A percentile compares a stretch with the other conserved stretches of the same genome.
phyloP scores from a whole-genome alignment of 257 asterid species.

The Solanum medicagineum region DNA sequence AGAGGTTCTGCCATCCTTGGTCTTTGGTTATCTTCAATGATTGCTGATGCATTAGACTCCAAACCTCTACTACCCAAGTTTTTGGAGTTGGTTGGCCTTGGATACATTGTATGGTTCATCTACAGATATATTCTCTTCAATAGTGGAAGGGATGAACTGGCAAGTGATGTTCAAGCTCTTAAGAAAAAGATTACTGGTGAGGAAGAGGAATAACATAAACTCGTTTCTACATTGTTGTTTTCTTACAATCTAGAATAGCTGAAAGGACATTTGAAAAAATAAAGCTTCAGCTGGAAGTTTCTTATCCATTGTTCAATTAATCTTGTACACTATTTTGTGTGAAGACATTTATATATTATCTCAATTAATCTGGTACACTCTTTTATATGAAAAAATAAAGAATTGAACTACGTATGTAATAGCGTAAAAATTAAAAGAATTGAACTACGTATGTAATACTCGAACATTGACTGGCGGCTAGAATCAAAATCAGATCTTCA shows the following conservation, averaged over 20 bases:
- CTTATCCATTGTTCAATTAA: not conserved
- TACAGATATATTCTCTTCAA: conserved; percentile 14
- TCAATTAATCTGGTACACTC: not conserved
- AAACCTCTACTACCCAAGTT: not conserved
- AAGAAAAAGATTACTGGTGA: conserved; percentile 7
- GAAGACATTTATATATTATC: not conserved
- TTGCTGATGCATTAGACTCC: conserved; percentile 2
- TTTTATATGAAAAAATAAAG: not conserved
- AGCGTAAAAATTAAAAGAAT: conserved; percentile 15
- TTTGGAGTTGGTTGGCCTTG: conserved; percentile 11
- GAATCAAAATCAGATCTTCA: not conserved
- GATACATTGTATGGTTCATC: conserved; percentile 11
- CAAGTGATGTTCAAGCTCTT: not conserved
- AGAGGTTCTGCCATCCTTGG: not conserved
- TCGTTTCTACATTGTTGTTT: not conserved
- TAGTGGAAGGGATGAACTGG: not conserved
- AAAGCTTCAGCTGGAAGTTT: not conserved
- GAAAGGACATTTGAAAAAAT: not conserved
- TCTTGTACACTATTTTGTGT: not conserved
- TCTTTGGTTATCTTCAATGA: conserved; percentile 1
- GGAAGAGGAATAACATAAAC: not conserved
- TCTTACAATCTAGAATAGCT: not conserved
- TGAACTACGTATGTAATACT: not conserved
- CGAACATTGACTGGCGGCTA: not conserved
- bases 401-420: too few species aligned